Base-by-base conservation (phyloP, 805 yeast species). In the Nakazawaea laoshanensis region DNA sequence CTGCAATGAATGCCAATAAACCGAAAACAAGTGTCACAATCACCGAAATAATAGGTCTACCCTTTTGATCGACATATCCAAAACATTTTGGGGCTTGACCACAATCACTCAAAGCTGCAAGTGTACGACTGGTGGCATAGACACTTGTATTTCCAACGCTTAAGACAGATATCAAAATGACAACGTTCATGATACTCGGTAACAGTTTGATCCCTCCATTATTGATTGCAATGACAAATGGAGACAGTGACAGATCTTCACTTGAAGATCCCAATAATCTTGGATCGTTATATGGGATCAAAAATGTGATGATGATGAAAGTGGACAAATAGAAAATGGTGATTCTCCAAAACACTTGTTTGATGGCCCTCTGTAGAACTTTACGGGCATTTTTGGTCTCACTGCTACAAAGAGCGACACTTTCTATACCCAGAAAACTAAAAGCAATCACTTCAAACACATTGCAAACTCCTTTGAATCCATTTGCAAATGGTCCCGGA, bases 261-360 rank as follows among this genome's bases (percentile, higher is more conserved):
- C 47, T 51, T 12, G 42, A 42, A 11, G 53, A 52, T 10, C 54
- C 50, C 22, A 51, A 40, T 12, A 62, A 45, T 38, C 57, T 53
- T 7, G 51, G 40, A 36, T 66, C 66, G 27, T 48, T 53, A 34
- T 60, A 61, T 25, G 74, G 67, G 28, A 70, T 75, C 37, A 70
- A 48, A 13, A 66, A 45, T 5, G 74, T 68, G 27, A 70, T 51
- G 30, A 70, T 39, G 7, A 62, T 50, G 35, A 69, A 48, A 9
- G 69, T 57, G 19, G 63, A 50, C 29, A 69, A 44, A 47, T 67
- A 70, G 43, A 68, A 69, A n/a, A 67, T 46, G 9, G 64, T 48
- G 24, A 69, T 61, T 59, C 75, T 64, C 75, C 75, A 70, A 37
- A 70, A 67, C 3, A 68, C 74, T 48, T 69, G 75, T 42, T 68